phyloP scores from a whole-genome alignment of 108 stramenopile species.

The Schizochytrium sp. region DNA sequence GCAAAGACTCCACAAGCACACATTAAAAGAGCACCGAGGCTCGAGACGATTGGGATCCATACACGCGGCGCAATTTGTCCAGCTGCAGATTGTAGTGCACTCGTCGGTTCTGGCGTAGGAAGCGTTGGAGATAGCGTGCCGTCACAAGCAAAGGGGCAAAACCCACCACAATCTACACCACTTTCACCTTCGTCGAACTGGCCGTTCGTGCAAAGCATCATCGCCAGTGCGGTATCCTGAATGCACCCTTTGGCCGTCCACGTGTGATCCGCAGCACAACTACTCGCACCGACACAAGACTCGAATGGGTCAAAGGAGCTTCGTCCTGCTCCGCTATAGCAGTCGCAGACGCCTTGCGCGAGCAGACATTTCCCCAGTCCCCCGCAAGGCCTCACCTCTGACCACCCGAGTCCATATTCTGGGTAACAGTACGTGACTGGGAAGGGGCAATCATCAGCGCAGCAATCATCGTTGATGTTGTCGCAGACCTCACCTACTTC shows the following conservation, averaged over 20 bases:
- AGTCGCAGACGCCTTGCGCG: not conserved
- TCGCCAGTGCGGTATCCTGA: not conserved
- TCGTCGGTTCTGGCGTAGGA: too few relatives aligned
- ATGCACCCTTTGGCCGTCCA: not conserved
- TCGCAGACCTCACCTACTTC: not conserved
- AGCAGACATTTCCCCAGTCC: not conserved
- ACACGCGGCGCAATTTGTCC: not conserved
- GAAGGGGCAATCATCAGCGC: not conserved
- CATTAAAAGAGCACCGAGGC: not conserved
- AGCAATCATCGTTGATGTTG: not conserved
- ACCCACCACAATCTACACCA: not conserved
- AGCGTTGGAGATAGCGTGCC: not conserved
- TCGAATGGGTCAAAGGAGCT: not conserved
- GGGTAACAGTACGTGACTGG: not conserved
- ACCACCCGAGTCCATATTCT: not conserved
- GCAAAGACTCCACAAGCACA: too few relatives aligned
- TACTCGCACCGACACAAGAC: not conserved
- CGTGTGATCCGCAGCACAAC: not conserved
- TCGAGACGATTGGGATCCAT: not conserved
- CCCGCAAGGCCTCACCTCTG: not conserved
- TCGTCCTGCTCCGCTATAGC: not conserved
- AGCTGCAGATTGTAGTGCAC: too few relatives aligned
- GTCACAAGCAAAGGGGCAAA: not conserved
- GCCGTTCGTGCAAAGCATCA: not conserved
- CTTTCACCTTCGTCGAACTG: not conserved